phyloP scores from a whole-genome alignment of 768 basidiomycete species.

The Podaxis carcinomalis region DNA sequence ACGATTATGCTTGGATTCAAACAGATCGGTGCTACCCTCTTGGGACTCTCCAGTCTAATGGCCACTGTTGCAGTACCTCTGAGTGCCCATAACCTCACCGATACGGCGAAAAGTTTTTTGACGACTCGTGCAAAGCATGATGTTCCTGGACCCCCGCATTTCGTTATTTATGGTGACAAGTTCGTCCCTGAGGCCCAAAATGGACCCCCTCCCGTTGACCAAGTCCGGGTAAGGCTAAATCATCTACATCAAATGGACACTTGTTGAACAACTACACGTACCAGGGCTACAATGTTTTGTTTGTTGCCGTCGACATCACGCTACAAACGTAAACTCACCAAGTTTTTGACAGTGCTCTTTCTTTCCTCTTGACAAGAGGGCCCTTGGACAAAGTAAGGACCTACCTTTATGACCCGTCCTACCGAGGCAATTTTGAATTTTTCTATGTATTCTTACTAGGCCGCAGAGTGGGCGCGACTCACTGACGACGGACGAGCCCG shows the following conservation, averaged over 20 bases:
- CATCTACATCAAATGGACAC: not conserved
- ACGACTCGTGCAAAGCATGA: constrained; percentile 11
- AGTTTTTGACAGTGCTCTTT: constrained; percentile 29
- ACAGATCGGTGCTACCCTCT: constrained; percentile 2
- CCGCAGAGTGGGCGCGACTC: constrained; percentile 48
- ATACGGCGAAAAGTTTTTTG: constrained; percentile 12
- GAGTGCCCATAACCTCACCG: constrained; percentile 3
- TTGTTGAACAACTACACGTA: not conserved
- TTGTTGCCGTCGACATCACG: constrained; percentile 14
- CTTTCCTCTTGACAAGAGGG: constrained; percentile 53
- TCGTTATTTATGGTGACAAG: constrained; percentile 21
- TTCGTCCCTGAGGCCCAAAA: constrained; percentile 5
- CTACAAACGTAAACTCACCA: not conserved
- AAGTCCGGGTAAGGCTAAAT: not conserved
- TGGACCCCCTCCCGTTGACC: constrained; percentile 5
- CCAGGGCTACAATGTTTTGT: constrained; percentile 61
- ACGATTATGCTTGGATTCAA: constrained; percentile 6
- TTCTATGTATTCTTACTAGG: constrained; percentile 18
- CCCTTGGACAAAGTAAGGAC: constrained; percentile 47
- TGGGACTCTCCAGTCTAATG: not conserved
- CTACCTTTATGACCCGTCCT: not conserved
- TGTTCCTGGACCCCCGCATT: constrained; percentile 30
- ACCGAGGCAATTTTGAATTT: not conserved
- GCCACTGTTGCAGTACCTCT: constrained; percentile 2
- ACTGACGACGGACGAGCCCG: constrained; percentile 39